A percentile compares a stretch with the other conserved stretches of the same genome.
phyloP scores from a whole-genome alignment of 108 stramenopile species.

The Licmophora abbreviata region DNA sequence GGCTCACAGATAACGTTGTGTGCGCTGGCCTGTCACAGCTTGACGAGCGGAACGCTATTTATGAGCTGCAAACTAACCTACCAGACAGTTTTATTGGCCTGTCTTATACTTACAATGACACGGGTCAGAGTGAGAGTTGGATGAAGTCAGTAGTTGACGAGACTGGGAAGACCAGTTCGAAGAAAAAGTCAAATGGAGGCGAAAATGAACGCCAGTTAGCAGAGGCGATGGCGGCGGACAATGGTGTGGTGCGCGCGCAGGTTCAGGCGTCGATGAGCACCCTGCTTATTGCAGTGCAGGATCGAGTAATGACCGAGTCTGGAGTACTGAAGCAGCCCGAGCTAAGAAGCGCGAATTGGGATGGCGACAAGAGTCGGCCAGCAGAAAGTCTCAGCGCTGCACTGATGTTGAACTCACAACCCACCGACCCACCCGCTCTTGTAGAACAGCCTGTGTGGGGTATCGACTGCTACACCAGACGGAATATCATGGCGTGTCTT shows the following conservation, averaged over 20 bases:
- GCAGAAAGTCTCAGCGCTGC: background rate
- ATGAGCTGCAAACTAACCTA: constrained; percentile 65
- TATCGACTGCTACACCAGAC: constrained; percentile 80
- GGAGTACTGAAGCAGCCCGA: constrained; percentile 67
- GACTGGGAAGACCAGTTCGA: constrained; percentile 12
- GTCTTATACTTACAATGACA: constrained; percentile 73
- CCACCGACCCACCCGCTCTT: constrained; percentile 21
- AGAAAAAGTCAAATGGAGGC: constrained; percentile 5
- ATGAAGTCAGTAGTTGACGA: constrained; percentile 75
- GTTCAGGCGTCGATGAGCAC: constrained; percentile 56
- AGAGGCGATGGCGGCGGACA: constrained; percentile 58
- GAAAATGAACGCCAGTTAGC: constrained; percentile 37
- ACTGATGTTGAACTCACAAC: background rate
- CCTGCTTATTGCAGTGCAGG: constrained; percentile 69
- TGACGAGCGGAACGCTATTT: constrained; percentile 70
- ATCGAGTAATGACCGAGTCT: constrained; percentile 73
- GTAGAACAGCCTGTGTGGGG: constrained; percentile 88
- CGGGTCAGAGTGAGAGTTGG: constrained; percentile 80
- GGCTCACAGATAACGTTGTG: constrained; percentile 52
- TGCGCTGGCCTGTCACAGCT: constrained; percentile 71
- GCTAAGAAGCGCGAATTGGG: constrained; percentile 70
- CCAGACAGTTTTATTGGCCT: constrained; percentile 74
- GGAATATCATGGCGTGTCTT: constrained; percentile 60
- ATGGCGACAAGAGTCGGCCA: constrained; percentile 11
- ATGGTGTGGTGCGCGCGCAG: constrained; percentile 80